Conservation (phyloP, 2,329 filamentous ascomycete species). For the Fusarium sp. region DNA sequence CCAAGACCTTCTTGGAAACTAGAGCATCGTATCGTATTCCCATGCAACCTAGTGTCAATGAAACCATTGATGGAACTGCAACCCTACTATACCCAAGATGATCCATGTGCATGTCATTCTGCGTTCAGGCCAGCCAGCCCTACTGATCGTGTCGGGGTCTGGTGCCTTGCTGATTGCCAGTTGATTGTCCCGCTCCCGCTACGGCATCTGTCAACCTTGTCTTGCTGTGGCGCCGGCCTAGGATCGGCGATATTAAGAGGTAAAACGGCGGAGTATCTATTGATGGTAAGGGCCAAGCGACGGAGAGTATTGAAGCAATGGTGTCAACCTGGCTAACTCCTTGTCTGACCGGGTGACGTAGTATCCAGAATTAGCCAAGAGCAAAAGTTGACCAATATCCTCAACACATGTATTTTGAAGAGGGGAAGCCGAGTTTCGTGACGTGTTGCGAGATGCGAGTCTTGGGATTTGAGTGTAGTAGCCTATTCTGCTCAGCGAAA, state of each 20-base stretch:
- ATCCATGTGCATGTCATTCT: constrained; percentile 25
- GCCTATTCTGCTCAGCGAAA: not conserved
- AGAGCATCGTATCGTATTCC: constrained; percentile 25
- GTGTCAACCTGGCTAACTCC: not conserved
- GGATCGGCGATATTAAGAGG: constrained; percentile 33
- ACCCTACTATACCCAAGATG: constrained; percentile 17
- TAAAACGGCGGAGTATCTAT: constrained; percentile 17
- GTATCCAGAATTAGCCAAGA: constrained; percentile 3
- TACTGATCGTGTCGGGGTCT: not conserved
- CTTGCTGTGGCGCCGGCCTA: constrained; percentile 36
- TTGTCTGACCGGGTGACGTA: constrained; percentile 13
- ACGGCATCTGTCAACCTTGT: constrained; percentile 37
- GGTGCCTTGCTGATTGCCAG: constrained; percentile 27
- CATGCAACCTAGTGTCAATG: constrained; percentile 29
- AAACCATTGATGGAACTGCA: constrained; percentile 21
- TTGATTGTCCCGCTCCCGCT: constrained; percentile 18
- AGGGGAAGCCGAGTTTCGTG: constrained; percentile 19
- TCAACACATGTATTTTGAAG: not conserved
- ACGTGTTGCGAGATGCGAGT: constrained; percentile 24
- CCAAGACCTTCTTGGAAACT: not conserved
- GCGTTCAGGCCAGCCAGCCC: constrained; percentile 1
- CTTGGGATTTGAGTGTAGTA: constrained; percentile 26
- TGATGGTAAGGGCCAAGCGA: not conserved
- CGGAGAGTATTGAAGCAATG: not conserved
- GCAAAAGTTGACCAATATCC: not conserved